Conservation (phyloP, 2,329 filamentous ascomycete genomes). For the Sarocladiaceae sp. region DNA sequence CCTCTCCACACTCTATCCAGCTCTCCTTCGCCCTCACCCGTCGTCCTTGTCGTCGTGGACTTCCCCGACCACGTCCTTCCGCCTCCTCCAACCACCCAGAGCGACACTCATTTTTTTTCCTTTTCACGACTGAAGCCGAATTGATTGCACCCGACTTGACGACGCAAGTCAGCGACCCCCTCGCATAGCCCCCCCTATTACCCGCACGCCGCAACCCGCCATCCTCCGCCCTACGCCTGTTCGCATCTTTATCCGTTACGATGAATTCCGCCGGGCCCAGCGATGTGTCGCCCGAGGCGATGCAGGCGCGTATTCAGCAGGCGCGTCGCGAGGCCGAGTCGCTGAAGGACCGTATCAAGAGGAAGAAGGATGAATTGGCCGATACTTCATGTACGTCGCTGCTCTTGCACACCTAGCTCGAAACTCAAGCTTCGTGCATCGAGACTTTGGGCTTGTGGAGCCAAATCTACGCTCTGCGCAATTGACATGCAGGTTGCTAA, state of each 20-base stretch:
- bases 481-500: constrained; percentile 17
- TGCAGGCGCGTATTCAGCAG: constrained; percentile 90
- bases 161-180: background rate
- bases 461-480: background rate
- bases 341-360: constrained; percentile 97
- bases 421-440: background rate
- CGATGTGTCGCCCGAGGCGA: constrained; percentile 68
- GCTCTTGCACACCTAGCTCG: background rate
- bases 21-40: constrained; percentile 8
- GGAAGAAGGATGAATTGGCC: constrained; percentile 99
- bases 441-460: background rate
- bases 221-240: background rate
- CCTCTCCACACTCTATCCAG: constrained; percentile 8
- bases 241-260: constrained; percentile 22
- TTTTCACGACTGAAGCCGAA: constrained; percentile 1
- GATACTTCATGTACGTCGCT: constrained; percentile 86
- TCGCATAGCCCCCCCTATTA: background rate
- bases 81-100: background rate
- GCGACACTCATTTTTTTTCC: constrained; percentile 6
- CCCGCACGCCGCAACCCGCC: background rate
- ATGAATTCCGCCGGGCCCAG: constrained; percentile 56
- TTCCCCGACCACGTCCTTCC: constrained; percentile 1
- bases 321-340: constrained; percentile 97
- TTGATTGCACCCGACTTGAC: background rate
- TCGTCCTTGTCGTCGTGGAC: constrained; percentile 4